Evolutionary conservation across 2,329 filamentous ascomycete genomes (phyloP).

Genomic region (Tolypocladium sp.): DNA sequence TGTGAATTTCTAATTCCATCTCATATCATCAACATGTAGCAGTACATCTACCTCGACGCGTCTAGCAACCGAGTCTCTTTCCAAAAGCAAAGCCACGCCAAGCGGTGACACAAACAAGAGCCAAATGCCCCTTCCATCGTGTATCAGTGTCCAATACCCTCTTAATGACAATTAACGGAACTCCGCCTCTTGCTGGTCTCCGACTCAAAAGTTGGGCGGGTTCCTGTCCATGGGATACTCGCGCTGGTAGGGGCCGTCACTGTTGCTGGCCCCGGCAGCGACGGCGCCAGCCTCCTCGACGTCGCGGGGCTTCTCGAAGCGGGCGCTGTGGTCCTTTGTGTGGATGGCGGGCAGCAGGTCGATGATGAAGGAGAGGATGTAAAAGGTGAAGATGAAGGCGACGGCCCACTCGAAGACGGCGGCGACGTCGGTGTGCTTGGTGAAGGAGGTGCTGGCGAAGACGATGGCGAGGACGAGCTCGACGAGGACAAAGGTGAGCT

Average conservation of each 20-base stretch:
- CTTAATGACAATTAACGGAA: not conserved
- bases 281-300: conserved; percentile 10
- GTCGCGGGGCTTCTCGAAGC: conserved; percentile 20
- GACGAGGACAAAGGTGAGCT: conserved; percentile 73
- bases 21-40: not conserved
- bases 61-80: not conserved
- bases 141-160: not conserved
- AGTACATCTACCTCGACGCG: not conserved
- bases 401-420: conserved; percentile 75
- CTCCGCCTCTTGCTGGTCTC: not conserved
- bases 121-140: not conserved
- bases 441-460: conserved; percentile 54
- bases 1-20: not conserved
- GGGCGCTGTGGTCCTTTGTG: conserved; percentile 32
- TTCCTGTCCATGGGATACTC: conserved; percentile 15
- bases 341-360: conserved; percentile 74
- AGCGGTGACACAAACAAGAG: not conserved
- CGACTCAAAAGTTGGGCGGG: conserved; percentile 4
- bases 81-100: not conserved
- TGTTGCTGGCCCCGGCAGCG: not conserved
- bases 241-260: conserved; percentile 1
- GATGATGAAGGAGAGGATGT: conserved; percentile 77
- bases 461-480: conserved; percentile 65
- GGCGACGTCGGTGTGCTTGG: conserved; percentile 48
- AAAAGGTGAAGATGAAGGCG: conserved; percentile 78